Conservation (phyloP, 768 basidiomycete genomes). For the Dacryopinax primogenitus region DNA sequence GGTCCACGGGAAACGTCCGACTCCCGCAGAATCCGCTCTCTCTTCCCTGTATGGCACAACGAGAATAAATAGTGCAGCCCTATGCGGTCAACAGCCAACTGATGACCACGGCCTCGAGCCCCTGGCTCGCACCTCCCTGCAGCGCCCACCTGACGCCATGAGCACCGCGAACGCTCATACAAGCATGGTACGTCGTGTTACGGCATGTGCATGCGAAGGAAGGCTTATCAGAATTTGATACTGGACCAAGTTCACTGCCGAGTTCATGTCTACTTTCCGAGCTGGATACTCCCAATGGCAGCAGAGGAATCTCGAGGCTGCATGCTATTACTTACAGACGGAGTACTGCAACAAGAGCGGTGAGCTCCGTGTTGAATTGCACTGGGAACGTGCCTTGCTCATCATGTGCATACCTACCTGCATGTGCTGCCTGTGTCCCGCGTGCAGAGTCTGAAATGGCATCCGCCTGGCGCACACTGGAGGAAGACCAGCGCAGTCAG, state of each 20-base stretch:
- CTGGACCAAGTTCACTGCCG: not conserved
- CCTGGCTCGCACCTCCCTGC: not conserved
- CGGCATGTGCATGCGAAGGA: not conserved
- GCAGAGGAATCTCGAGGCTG: not conserved
- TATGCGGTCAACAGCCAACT: not conserved
- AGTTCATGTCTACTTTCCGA: slow-evolving; percentile 7
- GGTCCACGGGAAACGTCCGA: not conserved
- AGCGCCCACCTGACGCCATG: not conserved
- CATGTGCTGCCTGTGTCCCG: too few relatives aligned
- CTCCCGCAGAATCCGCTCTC: not conserved
- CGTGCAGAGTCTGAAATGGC: slow-evolving; percentile 4
- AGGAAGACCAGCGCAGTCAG: not conserved
- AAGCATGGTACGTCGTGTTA: not conserved
- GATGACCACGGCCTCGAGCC: not conserved
- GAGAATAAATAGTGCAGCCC: not conserved
- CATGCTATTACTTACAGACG: not conserved
- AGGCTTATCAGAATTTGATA: not conserved
- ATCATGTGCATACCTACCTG: too few relatives aligned
- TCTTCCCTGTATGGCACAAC: not conserved
- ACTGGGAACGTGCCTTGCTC: too few relatives aligned
- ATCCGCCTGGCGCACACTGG: slow-evolving; percentile 8
- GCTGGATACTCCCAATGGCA: slow-evolving; percentile 2
- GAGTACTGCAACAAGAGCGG: slow-evolving; percentile 4
- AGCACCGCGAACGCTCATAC: not conserved
- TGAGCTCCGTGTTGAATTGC: too few relatives aligned